Evolutionary conservation across 1,284 basidiomycete genomes (phyloP), one percentile per base, ranked within the genome.

Genomic region (Hemileccinum hortonii): DNA sequence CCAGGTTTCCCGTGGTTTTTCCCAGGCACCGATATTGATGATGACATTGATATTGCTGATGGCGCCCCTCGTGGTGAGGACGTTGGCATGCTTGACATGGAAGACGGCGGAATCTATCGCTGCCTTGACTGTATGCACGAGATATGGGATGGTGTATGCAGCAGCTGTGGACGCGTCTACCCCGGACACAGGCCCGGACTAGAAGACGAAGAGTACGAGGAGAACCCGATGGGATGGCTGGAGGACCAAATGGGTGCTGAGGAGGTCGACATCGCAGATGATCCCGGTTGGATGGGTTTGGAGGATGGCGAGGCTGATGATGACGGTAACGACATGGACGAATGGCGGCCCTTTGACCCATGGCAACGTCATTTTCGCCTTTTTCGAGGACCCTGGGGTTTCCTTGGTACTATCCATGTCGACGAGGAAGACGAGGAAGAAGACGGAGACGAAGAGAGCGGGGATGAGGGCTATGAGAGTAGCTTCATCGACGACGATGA

Each of bases 51-150:
- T 43, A 36, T 57, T 10, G 55, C 50, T 33, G 54, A 21, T 54
- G 52, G 44, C 43, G 54, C n/a, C 21, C 52, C 60, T 65, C 58
- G 61, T 67, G 53, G 73, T 66, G 61, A 64, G 53, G 69, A 75
- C 10, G 65, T 82, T 59, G 87, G 87, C 0, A 78, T 84, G 70
- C 78, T 77, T 47, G 88, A 91, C 59, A 75, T 72, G 12, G 85
- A 87, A 59, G 87, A 90, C 55, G 83, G 80, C 9, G 83, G 82
- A 1, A 77, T 90, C 8, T 85, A 81, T 59, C 78, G 88, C n/a
- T 91, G 88, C 62, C 62, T 82, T 12, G 82, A 84, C 38, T 90
- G 88, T 60, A 76, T 82, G 74, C 82, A 90, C 62, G 88, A 91
- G 69, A 84, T 91, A 53, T 82, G 77, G 78, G 79, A 75, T 53